Percentiles rank a stretch among this genome's conserved stretches.
phyloP scores from a whole-genome alignment of 2,329 filamentous ascomycete genomes.

The Aureobasidium leucospermi region DNA sequence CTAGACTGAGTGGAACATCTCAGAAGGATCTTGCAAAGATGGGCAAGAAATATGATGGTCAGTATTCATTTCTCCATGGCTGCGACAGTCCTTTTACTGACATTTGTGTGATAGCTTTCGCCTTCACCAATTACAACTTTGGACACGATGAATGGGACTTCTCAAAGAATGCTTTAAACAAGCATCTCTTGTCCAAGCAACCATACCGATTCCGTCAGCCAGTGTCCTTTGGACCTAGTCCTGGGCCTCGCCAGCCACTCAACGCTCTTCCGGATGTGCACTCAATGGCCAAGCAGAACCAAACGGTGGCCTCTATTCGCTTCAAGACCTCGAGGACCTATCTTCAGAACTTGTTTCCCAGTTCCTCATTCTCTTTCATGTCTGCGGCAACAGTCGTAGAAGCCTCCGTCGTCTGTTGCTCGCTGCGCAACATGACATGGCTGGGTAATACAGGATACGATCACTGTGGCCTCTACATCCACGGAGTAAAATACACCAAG shows the following conservation, averaged over 20 bases:
- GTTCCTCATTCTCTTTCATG: conserved; percentile 29
- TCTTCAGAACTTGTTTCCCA: conserved; percentile 35
- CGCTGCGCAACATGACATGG: conserved; percentile 47
- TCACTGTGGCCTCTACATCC: conserved; percentile 52
- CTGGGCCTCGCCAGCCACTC: conserved; percentile 30
- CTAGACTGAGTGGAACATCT: conserved; percentile 47
- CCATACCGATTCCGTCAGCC: conserved; percentile 36
- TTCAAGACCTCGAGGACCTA: conserved; percentile 35
- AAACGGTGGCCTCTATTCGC: conserved; percentile 32
- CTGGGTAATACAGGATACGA: conserved; percentile 52
- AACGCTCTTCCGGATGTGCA: conserved; percentile 13
- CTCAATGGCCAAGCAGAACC: conserved; percentile 15
- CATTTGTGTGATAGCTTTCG: conserved; percentile 12
- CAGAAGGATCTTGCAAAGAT: conserved; percentile 25
- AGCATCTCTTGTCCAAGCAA: conserved; percentile 43
- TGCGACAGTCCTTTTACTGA: not conserved
- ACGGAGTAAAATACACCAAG: conserved; percentile 51
- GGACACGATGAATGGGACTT: conserved; percentile 49
- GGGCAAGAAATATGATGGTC: conserved; percentile 13
- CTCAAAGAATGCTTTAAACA: conserved; percentile 43
- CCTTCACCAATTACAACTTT: conserved; percentile 25
- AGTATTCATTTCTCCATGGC: not conserved
- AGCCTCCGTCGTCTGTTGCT: conserved; percentile 33
- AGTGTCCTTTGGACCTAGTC: conserved; percentile 32
- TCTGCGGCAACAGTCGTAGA: conserved; percentile 31